phyloP scores from a whole-genome alignment of 495 filamentous ascomycete genomes.

The Aspergillus taichungensis region DNA sequence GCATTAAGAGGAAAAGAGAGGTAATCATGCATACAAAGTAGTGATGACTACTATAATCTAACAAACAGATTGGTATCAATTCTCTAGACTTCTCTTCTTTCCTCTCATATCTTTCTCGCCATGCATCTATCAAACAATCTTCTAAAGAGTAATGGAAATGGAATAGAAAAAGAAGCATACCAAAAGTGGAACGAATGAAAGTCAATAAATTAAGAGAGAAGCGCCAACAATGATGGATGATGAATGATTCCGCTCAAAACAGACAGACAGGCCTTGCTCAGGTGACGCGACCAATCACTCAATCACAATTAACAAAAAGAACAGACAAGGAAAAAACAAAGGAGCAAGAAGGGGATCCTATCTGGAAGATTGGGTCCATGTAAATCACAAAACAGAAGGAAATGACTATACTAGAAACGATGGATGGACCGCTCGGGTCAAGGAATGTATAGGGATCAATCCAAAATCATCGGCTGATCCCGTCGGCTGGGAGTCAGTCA shows the following conservation, averaged over 20 bases:
- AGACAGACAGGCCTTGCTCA: conserved; percentile 3
- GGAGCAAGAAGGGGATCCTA: background rate
- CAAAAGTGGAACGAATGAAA: background rate
- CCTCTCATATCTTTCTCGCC: background rate
- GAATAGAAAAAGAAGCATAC: background rate
- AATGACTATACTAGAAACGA: background rate
- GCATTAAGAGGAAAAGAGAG: no score
- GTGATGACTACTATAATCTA: no score
- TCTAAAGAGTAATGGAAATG: background rate
- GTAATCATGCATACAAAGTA: no score
- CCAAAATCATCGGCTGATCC: no score
- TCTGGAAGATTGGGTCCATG: no score
- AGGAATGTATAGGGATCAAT: no score
- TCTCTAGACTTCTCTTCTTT: conserved; percentile 10
- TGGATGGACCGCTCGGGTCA: background rate
- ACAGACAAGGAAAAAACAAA: conserved; percentile 5
- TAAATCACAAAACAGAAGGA: background rate
- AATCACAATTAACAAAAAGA: conserved; percentile 15
- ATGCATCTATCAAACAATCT: background rate
- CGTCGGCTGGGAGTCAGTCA: no score
- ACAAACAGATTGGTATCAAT: conserved; percentile 15
- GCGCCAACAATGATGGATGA: background rate
- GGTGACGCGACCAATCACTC: conserved; percentile 2
- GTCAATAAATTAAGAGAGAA: conserved; percentile 1
- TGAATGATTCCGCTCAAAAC: conserved; percentile 13